Base-by-base conservation (phyloP, 805 yeast species). In the Barnettozyma salicaria region DNA sequence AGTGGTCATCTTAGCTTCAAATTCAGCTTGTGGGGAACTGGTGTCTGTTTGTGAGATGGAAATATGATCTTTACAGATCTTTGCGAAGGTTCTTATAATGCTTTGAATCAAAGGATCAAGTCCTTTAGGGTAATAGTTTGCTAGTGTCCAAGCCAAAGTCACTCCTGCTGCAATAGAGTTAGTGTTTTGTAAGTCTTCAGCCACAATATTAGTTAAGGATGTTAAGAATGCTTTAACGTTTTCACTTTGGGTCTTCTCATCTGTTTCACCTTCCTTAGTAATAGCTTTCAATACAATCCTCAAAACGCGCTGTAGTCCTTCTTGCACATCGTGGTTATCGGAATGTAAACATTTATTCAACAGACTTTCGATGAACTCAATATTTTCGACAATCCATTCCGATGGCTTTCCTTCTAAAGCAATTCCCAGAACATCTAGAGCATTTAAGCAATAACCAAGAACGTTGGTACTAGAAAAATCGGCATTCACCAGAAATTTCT, bases 121-220 rank as follows among this genome's bases (percentile, higher is more conserved):
- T 8, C 77, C 71, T 19, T 76, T 71, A 0, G 96, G 95, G 36
- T 78, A 73, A 53, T 73, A 79, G 44, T 77, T 74, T 12, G 88
- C 83, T 35, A 89, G 65, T 0, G 94, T 84, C 89, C 83, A 90
- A 13, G 80, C 78, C 36, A 74, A 68, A 32, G 84, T 88, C 27
- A 84, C 86, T 50, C 92, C 94, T 6, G 97, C 94, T 17, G 94
- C 87, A 27, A 83, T 77, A 1, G 92, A 80, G 12, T 85, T 78
- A 41, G 80, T 78, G 23, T 76, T 76, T 29, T 65, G 65, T 43
- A 90, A 65, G 58, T 89, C 95, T 49, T 87, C 95, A 11, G 84
- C 74, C 26, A 89, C 80, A 10, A 85, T 82, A 6, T 76, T 65
- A 3, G 76, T 73, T 40, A 89, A 60, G 34, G 78, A 65, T 1